A percentile compares a stretch with the other conserved stretches of the same genome.
These are phyloP conservation scores for Lachancea lanzarotensis DNA, from an alignment of 805 yeast genomes.

Conservation along the genomic window DNA sequence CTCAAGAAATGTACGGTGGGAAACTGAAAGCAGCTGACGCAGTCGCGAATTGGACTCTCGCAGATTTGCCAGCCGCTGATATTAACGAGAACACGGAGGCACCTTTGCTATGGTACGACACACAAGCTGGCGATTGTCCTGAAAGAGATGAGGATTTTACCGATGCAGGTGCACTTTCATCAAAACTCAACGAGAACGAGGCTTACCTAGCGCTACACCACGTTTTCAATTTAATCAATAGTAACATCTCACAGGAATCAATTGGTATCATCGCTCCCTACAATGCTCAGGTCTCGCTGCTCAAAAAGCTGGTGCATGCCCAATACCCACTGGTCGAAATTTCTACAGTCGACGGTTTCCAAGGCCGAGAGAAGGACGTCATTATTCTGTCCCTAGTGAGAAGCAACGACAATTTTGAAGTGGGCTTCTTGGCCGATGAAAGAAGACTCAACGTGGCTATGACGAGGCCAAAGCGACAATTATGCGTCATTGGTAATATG, in stretches of 20 bases:
- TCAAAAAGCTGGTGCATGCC: conserved; percentile 43
- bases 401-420: conserved; percentile 60
- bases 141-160: conserved; percentile 45
- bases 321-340: conserved; percentile 52
- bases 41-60: conserved; percentile 46
- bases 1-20: conserved; percentile 55
- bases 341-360: conserved; percentile 92
- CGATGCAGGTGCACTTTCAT: conserved; percentile 33
- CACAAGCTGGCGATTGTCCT: conserved; percentile 80
- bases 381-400: conserved; percentile 77
- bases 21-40: conserved; percentile 54
- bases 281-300: conserved; percentile 69
- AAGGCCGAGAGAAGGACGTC: conserved; percentile 90
- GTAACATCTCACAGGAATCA: conserved; percentile 47
- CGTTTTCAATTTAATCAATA: conserved; percentile 41
- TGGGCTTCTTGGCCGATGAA: conserved; percentile 77
- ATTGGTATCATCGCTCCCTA: conserved; percentile 92
- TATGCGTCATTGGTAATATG: conserved; percentile 82
- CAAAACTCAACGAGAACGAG: conserved; percentile 77
- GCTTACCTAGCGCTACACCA: conserved; percentile 55
- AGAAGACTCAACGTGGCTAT: conserved; percentile 89
- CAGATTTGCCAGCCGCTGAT: conserved; percentile 48
- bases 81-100: conserved; percentile 49
- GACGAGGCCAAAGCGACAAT: conserved; percentile 79
- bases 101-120: conserved; percentile 78